Conservation (phyloP, 2,329 filamentous ascomycete species). For the Fusarium albosuccineum region DNA sequence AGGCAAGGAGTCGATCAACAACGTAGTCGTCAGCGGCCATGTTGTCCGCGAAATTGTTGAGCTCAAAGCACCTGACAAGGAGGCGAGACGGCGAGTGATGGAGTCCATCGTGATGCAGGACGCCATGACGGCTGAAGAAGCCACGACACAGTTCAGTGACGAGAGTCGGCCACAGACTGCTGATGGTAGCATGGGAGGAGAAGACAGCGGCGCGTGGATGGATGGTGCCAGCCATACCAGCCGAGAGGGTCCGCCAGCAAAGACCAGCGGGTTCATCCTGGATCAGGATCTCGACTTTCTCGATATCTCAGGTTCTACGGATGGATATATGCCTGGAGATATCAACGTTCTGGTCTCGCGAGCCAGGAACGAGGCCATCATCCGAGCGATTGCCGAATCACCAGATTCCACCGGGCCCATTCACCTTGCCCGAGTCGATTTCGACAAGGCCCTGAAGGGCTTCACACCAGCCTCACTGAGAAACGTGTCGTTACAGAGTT, state of each 20-base stretch:
- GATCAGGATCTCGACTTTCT: constrained; percentile 87
- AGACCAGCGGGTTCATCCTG: constrained; percentile 75
- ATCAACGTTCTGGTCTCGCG: constrained; percentile 86
- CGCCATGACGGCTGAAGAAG: constrained; percentile 55
- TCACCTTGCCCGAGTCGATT: constrained; percentile 79
- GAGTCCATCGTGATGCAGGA: constrained; percentile 79
- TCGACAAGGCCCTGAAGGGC: constrained; percentile 85
- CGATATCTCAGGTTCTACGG: constrained; percentile 91
- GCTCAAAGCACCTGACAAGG: constrained; percentile 92
- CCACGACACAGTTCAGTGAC: constrained; percentile 53
- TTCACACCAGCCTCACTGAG: constrained; percentile 96
- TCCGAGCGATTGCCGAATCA: constrained; percentile 77
- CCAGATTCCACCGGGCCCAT: constrained; percentile 64
- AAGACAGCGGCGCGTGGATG: constrained; percentile 78
- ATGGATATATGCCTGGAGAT: constrained; percentile 98
- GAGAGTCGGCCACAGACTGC: constrained; percentile 70
- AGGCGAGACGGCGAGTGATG: constrained; percentile 84
- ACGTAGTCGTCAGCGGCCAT: constrained; percentile 89
- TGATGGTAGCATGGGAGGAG: constrained; percentile 66
- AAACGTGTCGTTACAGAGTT: constrained; percentile 93
- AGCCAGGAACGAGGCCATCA: constrained; percentile 91
- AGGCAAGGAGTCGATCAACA: constrained; percentile 92
- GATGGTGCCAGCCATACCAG: constrained; percentile 74
- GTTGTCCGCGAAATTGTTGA: constrained; percentile 92
- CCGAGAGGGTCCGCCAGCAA: constrained; percentile 50